Base-by-base conservation (phyloP, 768 basidiomycete species). In the Lanmaoa pseudosensibilis region DNA sequence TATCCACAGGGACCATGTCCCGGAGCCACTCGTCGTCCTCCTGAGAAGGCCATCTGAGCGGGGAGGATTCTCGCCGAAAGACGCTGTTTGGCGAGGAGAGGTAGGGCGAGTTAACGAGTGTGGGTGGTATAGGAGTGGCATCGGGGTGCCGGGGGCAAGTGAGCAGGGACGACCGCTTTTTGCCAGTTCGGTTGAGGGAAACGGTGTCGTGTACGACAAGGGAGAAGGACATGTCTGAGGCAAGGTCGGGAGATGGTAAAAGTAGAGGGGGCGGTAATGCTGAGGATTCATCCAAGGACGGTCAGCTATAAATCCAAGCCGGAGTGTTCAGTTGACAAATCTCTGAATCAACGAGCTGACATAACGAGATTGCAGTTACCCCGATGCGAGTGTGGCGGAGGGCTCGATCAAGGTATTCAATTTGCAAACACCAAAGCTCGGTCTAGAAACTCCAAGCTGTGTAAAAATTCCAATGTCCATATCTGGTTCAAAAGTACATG, bases 11-110 rank as follows among this genome's bases (percentile, higher is more conserved):
- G 2, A 86, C 74, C 61, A 84, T 86, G 73, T 87, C 85, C 69
- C 81, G 77, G 52, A 87, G 73, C 85, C 85, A 87, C 58, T 74
- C 73, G 61, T 86, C 80, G 57, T 84, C 81, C 62, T 75, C 77
- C 46, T 79, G 75, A 47, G 75, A 79, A 18, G 82, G 82, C 11
- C 72, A 63, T 38, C 62, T 74, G 16, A 73, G 71, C 11, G 72
- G 30, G 3, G 67, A 51, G 2, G 70, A 54, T 30, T 74, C 67
- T 55, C 73, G 75, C 52, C 73, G 74, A 59, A 85, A 85, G 30
- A 80, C 66, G 68, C 79, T 82, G 39, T 74, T 56, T 7, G 81
- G 78, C 0, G 81, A 79, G 19, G 72, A 76, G 19, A 86, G 80
- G 64, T 81, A 75, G 12, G 81, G 83, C 0, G 83, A 86, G 32